Evolutionary conservation across 2,329 filamentous ascomycete genomes (phyloP), one percentile per base, ranked within the genome.

Genomic region (Stagonosporopsis rhizophila): DNA sequence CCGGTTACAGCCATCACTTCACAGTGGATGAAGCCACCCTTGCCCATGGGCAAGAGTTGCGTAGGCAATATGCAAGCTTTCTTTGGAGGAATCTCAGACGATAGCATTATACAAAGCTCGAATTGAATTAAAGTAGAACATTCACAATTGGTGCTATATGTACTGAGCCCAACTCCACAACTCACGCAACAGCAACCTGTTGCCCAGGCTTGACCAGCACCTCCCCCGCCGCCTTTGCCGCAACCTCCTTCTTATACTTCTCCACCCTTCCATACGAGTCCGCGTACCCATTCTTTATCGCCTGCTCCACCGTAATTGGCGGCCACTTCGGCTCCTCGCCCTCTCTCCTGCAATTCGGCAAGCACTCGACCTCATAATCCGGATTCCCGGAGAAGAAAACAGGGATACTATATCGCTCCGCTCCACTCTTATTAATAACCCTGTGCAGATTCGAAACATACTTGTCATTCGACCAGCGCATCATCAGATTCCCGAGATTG

Each of bases 401-500:
- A 0, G 50, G 50, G n/a, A 52, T 46, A 9, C 50, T 52, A 39
- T 52, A 52, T 77, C 78, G 63, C 56, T 80, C 77, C 8, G 58
- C 39, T 0, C 73, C 74, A 11, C 73, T 74, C 44, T 71, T 69
- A 60, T 79, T 79, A 46, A 80, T 79, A 0, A 79, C 78, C 0
- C 77, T 72, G 54, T 79, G 78, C 12, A 74, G 62, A 44, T 77
- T 78, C 0, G 72, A 77, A n/a, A 75, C 76, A 56, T 78, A 80
- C 44, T 65, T 69, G 52, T 79, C 76, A 51, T 79, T 79, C 2
- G 72, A 68, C 78, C 76, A 78, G 20, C 74, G 69, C 75, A 76
- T 76, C 65, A 79, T 78, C 20, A 79, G 60, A 44, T 80, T 74
- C 0, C 91, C 91, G 61, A 95, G 90, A n/a, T 91, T 91, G 1